Evolutionary conservation across 257 asterid species (phyloP).

Genomic region (Nicotiana obtusifolia): DNA sequence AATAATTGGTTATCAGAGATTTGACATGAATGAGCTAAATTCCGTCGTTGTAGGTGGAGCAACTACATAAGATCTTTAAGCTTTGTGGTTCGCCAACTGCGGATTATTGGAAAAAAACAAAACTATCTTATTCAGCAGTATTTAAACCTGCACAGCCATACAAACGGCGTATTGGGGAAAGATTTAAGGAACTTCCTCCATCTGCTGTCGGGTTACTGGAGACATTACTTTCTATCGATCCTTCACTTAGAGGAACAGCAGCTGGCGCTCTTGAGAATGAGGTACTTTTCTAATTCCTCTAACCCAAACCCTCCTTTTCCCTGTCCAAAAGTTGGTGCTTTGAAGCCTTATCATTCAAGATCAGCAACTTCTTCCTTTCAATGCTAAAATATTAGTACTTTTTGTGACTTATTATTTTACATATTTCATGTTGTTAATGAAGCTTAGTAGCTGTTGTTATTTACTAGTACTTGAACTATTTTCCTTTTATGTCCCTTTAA

Average conservation of each 20-base stretch:
- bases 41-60: conserved; percentile 43
- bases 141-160: conserved; percentile 49
- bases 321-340: background rate
- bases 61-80: conserved; percentile 54
- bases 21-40: background rate
- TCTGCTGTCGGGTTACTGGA: conserved; percentile 36
- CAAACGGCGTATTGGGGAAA: conserved; percentile 36
- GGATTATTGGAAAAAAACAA: conserved; percentile 49
- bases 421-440: background rate
- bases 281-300: conserved; percentile 21
- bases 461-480: background rate
- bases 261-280: conserved; percentile 44
- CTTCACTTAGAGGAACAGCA: conserved; percentile 47
- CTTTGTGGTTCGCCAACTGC: conserved; percentile 67
- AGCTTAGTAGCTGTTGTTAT: background rate
- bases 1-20: background rate
- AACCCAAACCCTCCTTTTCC: background rate
- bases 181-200: conserved; percentile 40
- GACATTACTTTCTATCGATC: conserved; percentile 47
- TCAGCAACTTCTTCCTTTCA: background rate
- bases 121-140: conserved; percentile 38
- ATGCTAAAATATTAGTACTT: background rate
- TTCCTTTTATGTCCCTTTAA: background rate
- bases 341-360: background rate
- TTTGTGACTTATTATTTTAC: background rate